Evolutionary conservation across 2,329 filamentous ascomycete species (phyloP).

Genomic region (Venturia oleaginea): DNA sequence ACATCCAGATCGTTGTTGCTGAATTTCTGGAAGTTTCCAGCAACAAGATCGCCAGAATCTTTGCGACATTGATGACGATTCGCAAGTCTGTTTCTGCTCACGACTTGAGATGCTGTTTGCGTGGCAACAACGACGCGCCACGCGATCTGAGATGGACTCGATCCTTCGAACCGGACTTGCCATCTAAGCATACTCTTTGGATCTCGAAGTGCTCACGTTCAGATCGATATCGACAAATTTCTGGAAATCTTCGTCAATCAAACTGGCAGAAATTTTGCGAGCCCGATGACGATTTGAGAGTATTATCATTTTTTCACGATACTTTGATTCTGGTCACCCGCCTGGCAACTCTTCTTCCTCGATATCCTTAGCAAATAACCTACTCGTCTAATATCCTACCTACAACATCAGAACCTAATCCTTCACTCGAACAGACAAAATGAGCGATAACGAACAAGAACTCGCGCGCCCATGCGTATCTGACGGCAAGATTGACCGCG

Average conservation of each 20-base stretch:
- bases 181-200: neutral
- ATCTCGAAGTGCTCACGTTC: neutral
- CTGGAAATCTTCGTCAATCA: neutral
- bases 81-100: too few species aligned
- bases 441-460: neutral
- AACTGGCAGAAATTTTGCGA: neutral
- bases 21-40: too few species aligned
- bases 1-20: too few species aligned
- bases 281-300: neutral
- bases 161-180: too few species aligned
- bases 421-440: neutral
- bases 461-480: constrained; percentile 17
- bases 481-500: constrained; percentile 24
- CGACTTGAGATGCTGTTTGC: too few species aligned
- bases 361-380: neutral
- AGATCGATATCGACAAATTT: neutral
- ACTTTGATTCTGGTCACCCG: neutral
- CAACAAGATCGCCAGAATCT: too few species aligned
- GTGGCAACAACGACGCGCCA: too few species aligned
- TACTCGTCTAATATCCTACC: neutral
- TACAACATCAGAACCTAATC: neutral
- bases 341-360: neutral
- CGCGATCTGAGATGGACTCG: too few species aligned
- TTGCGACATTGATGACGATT: too few species aligned
- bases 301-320: neutral